Evolutionary conservation across 345 rosid genomes (phyloP).

Genomic region (Salix arbutifolia): DNA sequence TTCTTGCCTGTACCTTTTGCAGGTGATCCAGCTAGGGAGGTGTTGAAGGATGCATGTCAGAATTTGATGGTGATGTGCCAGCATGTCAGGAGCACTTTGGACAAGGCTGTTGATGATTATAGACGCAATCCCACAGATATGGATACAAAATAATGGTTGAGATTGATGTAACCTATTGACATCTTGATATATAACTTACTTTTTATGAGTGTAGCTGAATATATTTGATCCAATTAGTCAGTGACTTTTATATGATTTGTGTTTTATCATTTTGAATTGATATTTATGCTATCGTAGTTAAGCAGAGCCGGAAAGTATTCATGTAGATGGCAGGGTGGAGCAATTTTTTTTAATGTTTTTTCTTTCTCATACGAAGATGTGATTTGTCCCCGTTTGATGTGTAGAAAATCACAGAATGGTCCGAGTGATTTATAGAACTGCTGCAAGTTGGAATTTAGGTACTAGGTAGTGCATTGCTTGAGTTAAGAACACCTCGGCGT

Average conservation of each 20-base stretch:
- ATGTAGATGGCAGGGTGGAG: background rate
- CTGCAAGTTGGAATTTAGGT: background rate
- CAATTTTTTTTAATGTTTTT: background rate
- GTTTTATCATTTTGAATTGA: background rate
- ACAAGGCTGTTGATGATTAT: slow-evolving; percentile 44
- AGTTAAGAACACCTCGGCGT: no score
- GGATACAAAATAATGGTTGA: slow-evolving; percentile 13
- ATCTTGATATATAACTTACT: background rate
- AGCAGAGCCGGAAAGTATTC: background rate
- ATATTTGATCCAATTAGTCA: background rate
- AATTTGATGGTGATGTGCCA: slow-evolving; percentile 72
- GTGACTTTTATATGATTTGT: background rate
- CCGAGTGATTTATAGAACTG: background rate
- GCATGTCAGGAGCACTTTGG: slow-evolving; percentile 67
- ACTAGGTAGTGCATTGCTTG: background rate
- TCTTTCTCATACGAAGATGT: background rate
- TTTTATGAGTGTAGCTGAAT: background rate
- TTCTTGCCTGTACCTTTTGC: slow-evolving; percentile 13
- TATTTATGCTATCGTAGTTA: background rate
- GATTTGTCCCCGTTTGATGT: background rate
- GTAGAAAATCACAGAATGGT: background rate
- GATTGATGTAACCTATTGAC: background rate
- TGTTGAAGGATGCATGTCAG: slow-evolving; percentile 74
- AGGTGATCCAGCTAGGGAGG: slow-evolving; percentile 86
- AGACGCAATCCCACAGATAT: slow-evolving; percentile 4